Evolutionary conservation across 1,284 basidiomycete species (phyloP).

Genomic region (Rhizoctonia solani): DNA sequence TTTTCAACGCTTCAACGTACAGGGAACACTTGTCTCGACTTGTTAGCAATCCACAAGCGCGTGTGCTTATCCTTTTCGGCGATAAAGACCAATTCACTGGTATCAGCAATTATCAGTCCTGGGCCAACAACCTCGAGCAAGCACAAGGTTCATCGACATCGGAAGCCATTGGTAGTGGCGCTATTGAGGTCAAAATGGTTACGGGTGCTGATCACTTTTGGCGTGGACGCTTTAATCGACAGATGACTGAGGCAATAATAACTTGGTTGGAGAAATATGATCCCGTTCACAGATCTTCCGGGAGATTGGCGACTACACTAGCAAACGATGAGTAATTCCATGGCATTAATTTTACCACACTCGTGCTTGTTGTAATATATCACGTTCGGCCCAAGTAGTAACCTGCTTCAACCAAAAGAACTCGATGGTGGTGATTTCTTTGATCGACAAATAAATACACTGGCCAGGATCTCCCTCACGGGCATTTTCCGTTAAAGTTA

Average conservation of each 20-base stretch:
- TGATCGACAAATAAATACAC: not conserved
- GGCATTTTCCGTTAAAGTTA: no score
- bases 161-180: conserved; percentile 14
- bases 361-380: no score
- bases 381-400: no score
- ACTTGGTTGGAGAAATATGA: conserved; percentile 10
- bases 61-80: conserved; percentile 68
- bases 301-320: not conserved
- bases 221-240: conserved; percentile 40
- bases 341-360: no score
- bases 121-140: conserved; percentile 53
- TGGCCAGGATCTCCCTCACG: no score
- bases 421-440: no score
- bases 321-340: not conserved
- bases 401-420: no score
- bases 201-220: conserved; percentile 56
- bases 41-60: conserved; percentile 50
- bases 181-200: conserved; percentile 46
- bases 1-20: conserved; percentile 64
- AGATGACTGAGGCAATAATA: conserved; percentile 6
- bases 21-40: conserved; percentile 55
- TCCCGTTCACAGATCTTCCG: no score
- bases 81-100: conserved; percentile 74
- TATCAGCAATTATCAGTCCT: conserved; percentile 56
- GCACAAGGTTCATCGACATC: not conserved